These are phyloP conservation scores for Chrysanthemum seticuspe DNA, from an alignment of 129 eudicot species.

Conservation along the genomic window DNA sequence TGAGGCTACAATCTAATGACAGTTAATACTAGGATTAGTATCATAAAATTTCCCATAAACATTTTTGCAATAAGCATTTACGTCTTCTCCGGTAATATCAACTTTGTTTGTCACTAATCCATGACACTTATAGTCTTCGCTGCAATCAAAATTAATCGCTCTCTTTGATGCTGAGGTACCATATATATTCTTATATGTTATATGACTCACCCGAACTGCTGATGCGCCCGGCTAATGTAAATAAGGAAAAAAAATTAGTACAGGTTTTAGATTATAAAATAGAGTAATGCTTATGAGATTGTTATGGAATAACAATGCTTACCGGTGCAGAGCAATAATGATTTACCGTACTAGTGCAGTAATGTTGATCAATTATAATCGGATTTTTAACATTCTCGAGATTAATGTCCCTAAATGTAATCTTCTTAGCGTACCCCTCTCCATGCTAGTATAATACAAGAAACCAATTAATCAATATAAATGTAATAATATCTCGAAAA, in stretches of 20 bases:
- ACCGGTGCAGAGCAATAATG: neutral
- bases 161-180: constrained; percentile 36
- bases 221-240: constrained; percentile 6
- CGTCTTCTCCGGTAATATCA: constrained; percentile 18
- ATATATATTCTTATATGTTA: constrained; percentile 29
- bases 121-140: constrained; percentile 22
- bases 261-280: neutral
- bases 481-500: neutral
- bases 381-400: constrained; percentile 30
- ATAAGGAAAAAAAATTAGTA: neutral
- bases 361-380: constrained; percentile 43
- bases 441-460: constrained; percentile 25
- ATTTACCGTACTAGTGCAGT: constrained; percentile 1
- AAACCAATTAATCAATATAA: neutral
- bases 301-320: neutral
- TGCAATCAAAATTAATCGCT: constrained; percentile 41
- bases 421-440: constrained; percentile 29
- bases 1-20: constrained; percentile 8
- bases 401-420: constrained; percentile 25
- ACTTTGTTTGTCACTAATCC: constrained; percentile 17
- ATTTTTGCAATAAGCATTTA: constrained; percentile 22
- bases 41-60: constrained; percentile 16
- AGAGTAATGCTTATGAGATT: neutral
- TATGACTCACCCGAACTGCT: constrained; percentile 43
- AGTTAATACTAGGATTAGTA: constrained; percentile 22